Percentiles rank a stretch among this genome's conserved stretches.
phyloP scores from a whole-genome alignment of 176 grass and related monocot genomes.

The Pontederia paniculata region DNA sequence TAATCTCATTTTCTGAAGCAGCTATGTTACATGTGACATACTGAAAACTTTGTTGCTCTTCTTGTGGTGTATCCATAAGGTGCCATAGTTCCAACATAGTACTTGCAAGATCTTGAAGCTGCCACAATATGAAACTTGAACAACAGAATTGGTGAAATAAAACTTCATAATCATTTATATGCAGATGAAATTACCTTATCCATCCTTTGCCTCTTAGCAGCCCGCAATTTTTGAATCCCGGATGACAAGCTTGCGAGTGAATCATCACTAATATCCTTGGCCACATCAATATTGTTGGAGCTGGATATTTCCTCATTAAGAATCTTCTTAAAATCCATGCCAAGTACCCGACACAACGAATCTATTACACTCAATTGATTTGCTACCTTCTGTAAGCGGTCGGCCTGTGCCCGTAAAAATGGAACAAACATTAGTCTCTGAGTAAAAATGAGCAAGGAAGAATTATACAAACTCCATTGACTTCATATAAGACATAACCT shows the following conservation, averaged over 20 bases:
- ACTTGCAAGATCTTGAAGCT: neutral
- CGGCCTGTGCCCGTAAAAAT: neutral
- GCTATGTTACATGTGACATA: neutral
- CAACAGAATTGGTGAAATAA: neutral
- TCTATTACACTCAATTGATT: neutral
- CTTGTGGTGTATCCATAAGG: neutral
- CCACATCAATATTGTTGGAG: neutral
- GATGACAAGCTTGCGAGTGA: neutral
- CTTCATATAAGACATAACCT: neutral
- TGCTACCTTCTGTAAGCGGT: neutral
- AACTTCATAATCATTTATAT: neutral
- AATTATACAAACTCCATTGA: neutral
- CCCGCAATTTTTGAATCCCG: neutral
- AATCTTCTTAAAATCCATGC: neutral
- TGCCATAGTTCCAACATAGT: neutral
- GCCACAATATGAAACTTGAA: neutral
- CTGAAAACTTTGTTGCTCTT: neutral
- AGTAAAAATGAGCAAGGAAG: neutral
- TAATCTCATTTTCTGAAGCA: neutral
- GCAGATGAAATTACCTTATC: neutral
- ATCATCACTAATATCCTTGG: neutral
- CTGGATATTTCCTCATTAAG: neutral
- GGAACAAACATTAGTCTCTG: neutral
- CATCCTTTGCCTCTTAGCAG: neutral
- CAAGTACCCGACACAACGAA: neutral